A percentile compares a stretch with the other conserved stretches of the same genome.
phyloP scores from a whole-genome alignment of 352 stramenopile species.

The Pythium grandisporangium region DNA sequence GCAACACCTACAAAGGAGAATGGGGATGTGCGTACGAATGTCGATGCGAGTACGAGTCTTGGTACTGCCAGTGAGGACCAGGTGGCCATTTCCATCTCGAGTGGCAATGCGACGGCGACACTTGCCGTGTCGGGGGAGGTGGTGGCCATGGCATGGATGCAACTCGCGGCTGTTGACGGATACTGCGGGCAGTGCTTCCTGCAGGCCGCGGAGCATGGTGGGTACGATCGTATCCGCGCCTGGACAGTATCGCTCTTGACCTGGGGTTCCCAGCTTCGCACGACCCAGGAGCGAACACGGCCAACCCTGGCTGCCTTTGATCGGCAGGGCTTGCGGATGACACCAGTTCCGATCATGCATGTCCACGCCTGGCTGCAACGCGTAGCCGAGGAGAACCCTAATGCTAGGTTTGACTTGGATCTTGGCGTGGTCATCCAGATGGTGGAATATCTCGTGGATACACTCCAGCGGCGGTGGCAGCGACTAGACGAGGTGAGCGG shows the following conservation, averaged over 20 bases:
- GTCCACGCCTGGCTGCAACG: constrained; percentile 39
- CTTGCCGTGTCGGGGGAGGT: constrained; percentile 50
- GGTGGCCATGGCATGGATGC: constrained; percentile 76
- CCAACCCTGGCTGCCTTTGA: constrained; percentile 54
- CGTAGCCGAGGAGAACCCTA: constrained; percentile 45
- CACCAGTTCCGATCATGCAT: constrained; percentile 46
- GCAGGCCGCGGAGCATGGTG: constrained; percentile 62
- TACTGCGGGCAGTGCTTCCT: constrained; percentile 78
- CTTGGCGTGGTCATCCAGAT: constrained; percentile 61
- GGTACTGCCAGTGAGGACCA: not conserved
- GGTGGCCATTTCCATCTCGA: constrained; percentile 17
- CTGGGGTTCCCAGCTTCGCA: constrained; percentile 53
- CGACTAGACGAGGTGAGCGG: constrained; percentile 16
- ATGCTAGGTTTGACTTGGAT: constrained; percentile 66
- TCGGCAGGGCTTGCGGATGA: constrained; percentile 55
- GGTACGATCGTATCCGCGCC: constrained; percentile 71
- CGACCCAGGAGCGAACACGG: constrained; percentile 16
- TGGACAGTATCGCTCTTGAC: constrained; percentile 66
- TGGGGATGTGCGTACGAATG: too few relatives aligned
- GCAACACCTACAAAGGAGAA: too few relatives aligned
- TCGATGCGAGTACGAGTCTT: not conserved
- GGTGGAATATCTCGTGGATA: constrained; percentile 69
- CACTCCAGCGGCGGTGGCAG: constrained; percentile 47
- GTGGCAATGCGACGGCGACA: constrained; percentile 4
- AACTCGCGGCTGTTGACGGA: constrained; percentile 64